A percentile compares a stretch with the other conserved stretches of the same genome.
phyloP scores from a whole-genome alignment of 805 yeast genomes.

The Tetrapisispora iriomotensis region DNA sequence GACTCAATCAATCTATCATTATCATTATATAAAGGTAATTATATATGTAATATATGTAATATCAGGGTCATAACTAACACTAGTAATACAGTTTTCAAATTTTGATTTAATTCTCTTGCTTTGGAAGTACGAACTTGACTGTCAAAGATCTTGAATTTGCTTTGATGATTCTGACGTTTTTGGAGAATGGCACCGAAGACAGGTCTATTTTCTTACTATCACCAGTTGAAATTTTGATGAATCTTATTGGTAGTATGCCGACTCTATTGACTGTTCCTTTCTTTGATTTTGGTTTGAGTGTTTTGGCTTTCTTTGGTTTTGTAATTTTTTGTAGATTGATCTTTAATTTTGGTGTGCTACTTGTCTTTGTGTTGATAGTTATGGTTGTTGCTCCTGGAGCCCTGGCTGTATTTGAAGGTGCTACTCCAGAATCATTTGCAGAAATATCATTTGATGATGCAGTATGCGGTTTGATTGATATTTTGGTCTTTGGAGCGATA shows the following conservation, averaged over 20 bases:
- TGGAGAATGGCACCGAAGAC: slow-evolving; percentile 36
- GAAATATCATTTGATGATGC: background rate
- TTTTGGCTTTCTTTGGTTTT: background rate
- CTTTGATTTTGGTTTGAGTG: slow-evolving; percentile 4
- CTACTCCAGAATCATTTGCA: background rate
- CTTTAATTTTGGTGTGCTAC: slow-evolving; percentile 9
- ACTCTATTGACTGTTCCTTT: slow-evolving; percentile 17
- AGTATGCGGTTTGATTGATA: slow-evolving; percentile 5
- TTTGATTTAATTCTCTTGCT: too few relatives aligned
- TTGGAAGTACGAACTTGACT: slow-evolving; percentile 16
- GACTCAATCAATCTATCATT: too few relatives aligned
- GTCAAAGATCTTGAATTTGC: slow-evolving; percentile 25
- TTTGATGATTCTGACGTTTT: slow-evolving; percentile 19
- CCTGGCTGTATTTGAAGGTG: too few relatives aligned
- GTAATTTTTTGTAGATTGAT: slow-evolving; percentile 5
- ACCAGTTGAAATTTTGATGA: slow-evolving; percentile 32
- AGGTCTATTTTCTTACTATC: slow-evolving; percentile 29
- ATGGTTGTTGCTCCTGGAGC: too few relatives aligned
- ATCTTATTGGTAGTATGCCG: slow-evolving; percentile 31
- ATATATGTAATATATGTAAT: too few relatives aligned
- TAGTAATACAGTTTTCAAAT: too few relatives aligned
- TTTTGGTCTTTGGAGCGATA: slow-evolving; percentile 16
- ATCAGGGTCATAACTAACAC: too few relatives aligned
- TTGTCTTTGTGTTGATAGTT: background rate
- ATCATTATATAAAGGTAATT: too few relatives aligned